Percentiles rank a stretch among this genome's conserved stretches.
Evolutionary conservation across 495 filamentous ascomycete species (phyloP).

Genomic region (Amniculicola lignicola): DNA sequence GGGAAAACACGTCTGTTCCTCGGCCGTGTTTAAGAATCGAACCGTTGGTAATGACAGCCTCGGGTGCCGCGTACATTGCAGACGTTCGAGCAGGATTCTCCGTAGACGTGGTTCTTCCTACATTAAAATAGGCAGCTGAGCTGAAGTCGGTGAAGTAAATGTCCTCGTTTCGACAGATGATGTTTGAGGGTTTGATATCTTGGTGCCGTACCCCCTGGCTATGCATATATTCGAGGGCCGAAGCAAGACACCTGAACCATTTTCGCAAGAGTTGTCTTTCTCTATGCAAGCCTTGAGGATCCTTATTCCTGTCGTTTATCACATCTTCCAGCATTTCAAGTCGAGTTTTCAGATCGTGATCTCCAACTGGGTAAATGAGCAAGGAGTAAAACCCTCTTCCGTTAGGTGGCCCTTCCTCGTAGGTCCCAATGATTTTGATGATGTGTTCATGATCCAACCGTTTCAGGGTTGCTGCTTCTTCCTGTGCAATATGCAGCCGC

Average conservation of each 20-base stretch:
- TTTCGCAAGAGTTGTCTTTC: background rate
- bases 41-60: conserved; percentile 12
- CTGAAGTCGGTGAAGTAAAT: conserved; percentile 17
- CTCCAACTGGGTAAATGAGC: conserved; percentile 18
- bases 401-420: background rate
- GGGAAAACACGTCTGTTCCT: conserved; percentile 23
- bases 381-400: conserved; percentile 7
- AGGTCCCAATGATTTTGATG: conserved; percentile 15
- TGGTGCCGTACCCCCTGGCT: conserved; percentile 6
- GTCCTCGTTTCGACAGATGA: background rate
- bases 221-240: conserved; percentile 5
- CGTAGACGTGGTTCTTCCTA: conserved; percentile 24
- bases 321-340: background rate
- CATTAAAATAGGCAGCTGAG: conserved; percentile 16
- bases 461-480: conserved; percentile 7
- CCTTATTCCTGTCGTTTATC: background rate
- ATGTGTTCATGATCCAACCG: conserved; percentile 13
- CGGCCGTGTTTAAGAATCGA: conserved; percentile 12
- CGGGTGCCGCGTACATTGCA: conserved; percentile 22
- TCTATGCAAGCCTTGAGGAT: too few species aligned
- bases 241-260: conserved; percentile 5
- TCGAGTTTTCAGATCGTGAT: conserved; percentile 6
- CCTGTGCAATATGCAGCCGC: conserved; percentile 8
- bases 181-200: conserved; percentile 18
- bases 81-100: conserved; percentile 21